Evolutionary conservation across 345 rosid genomes (phyloP).

Genomic region (Eucalyptus melliodora): DNA sequence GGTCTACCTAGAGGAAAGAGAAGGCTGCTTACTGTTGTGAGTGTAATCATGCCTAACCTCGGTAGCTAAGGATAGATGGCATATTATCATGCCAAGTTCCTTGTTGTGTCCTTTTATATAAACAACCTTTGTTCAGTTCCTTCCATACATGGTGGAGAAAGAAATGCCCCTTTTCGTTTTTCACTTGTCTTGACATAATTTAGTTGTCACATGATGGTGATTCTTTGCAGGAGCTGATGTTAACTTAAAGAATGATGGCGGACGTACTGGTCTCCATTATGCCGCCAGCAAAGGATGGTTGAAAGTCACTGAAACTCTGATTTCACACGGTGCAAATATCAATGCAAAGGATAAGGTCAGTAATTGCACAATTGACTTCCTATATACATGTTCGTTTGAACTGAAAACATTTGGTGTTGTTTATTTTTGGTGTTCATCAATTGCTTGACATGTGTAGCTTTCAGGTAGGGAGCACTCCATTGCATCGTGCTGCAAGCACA

Average conservation of each 20-base stretch:
- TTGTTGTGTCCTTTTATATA: not conserved
- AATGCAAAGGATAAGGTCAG: conserved; percentile 65
- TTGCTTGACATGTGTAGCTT: not conserved
- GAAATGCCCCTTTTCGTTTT: not conserved
- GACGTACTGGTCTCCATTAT: conserved; percentile 90
- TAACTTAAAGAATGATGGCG: conserved; percentile 61
- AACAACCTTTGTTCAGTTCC: not conserved
- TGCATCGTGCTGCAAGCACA: conserved; percentile 85
- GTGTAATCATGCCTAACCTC: not conserved
- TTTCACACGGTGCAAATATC: conserved; percentile 53
- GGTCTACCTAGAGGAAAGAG: not conserved
- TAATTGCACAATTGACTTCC: not conserved
- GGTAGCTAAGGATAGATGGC: not conserved
- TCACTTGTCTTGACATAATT: not conserved
- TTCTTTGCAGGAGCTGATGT: conserved; percentile 60
- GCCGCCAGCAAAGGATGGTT: conserved; percentile 91
- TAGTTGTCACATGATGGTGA: not conserved
- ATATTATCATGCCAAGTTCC: not conserved
- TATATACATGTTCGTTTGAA: not conserved
- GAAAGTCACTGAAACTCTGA: conserved; percentile 54
- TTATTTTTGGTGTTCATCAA: not conserved
- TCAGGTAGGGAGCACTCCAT: conserved; percentile 84
- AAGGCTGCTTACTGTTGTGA: not conserved
- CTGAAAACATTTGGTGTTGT: not conserved
- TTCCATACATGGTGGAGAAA: not conserved